Evolutionary conservation across 1,284 basidiomycete species (phyloP).

Genomic region (Leccinum subspadiceum): DNA sequence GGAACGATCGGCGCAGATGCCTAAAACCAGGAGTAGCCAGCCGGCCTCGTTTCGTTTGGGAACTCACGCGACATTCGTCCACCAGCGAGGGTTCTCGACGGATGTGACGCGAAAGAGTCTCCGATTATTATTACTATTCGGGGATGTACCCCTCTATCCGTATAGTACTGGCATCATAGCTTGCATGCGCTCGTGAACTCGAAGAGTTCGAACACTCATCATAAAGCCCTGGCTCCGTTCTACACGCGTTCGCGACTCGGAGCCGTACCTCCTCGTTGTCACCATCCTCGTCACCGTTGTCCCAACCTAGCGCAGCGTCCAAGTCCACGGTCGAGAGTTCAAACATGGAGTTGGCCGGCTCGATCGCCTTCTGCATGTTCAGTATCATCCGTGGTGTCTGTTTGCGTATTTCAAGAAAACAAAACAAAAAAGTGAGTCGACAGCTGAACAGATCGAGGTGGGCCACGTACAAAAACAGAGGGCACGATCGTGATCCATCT

Average conservation of each 20-base stretch:
- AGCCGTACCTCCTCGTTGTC: background rate
- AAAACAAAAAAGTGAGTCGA: background rate
- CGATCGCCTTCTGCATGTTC: slow-evolving; percentile 20
- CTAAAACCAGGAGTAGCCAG: too few relatives aligned
- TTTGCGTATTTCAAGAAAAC: background rate
- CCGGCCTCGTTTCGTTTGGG: too few relatives aligned
- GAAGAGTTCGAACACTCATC: background rate
- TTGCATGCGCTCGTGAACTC: background rate
- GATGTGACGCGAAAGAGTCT: too few relatives aligned
- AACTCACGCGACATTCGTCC: too few relatives aligned
- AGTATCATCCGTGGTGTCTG: slow-evolving; percentile 24
- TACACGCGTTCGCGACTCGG: background rate
- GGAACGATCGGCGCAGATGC: too few relatives aligned
- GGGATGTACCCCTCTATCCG: background rate
- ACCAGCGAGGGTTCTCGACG: too few relatives aligned
- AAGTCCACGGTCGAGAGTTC: slow-evolving; percentile 20
- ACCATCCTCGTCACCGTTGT: background rate
- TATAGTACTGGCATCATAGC: background rate
- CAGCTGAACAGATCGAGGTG: background rate
- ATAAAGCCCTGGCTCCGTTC: background rate
- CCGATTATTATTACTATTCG: background rate
- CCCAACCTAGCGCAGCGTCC: background rate
- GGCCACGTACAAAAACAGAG: slow-evolving; percentile 15
- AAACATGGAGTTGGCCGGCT: slow-evolving; percentile 5
- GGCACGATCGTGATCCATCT: slow-evolving; percentile 19